These are phyloP conservation scores for Verticillium nonalfalfae DNA, from an alignment of 2,329 filamentous ascomycete species.

Conservation along the genomic window DNA sequence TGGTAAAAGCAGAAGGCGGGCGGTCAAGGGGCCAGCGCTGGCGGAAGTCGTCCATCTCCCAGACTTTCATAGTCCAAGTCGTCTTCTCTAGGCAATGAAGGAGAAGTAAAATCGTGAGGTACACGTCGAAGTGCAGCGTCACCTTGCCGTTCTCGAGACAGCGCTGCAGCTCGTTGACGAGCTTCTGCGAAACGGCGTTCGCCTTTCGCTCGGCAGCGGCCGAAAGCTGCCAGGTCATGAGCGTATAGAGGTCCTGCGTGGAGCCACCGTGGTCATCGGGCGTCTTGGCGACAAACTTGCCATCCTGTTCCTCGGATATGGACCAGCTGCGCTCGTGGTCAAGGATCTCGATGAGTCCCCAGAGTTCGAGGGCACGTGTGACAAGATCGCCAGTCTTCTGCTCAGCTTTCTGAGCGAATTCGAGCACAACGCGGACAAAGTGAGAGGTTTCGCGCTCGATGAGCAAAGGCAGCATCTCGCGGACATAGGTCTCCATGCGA, in stretches of 20 bases:
- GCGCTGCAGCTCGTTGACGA: slow-evolving; percentile 56
- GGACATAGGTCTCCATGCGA: slow-evolving; percentile 56
- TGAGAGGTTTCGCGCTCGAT: slow-evolving; percentile 53
- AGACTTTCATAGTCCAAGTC: slow-evolving; percentile 63
- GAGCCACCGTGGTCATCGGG: slow-evolving; percentile 44
- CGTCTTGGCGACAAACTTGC: slow-evolving; percentile 31
- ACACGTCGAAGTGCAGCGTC: slow-evolving; percentile 54
- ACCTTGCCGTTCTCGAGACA: slow-evolving; percentile 55
- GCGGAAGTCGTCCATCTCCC: slow-evolving; percentile 56
- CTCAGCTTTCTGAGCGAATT: slow-evolving; percentile 39
- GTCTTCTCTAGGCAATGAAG: slow-evolving; percentile 63
- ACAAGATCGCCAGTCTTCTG: slow-evolving; percentile 48
- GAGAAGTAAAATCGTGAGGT: slow-evolving; percentile 55
- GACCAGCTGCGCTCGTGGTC: slow-evolving; percentile 58
- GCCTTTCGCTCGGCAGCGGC: slow-evolving; percentile 60
- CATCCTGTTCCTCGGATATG: slow-evolving; percentile 41
- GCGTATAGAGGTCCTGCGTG: slow-evolving; percentile 51
- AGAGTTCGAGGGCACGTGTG: slow-evolving; percentile 54
- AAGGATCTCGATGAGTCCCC: slow-evolving; percentile 59
- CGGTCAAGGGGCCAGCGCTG: slow-evolving; percentile 55
- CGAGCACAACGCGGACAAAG: slow-evolving; percentile 53
- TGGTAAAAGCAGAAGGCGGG: slow-evolving; percentile 48
- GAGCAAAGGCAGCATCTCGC: slow-evolving; percentile 49
- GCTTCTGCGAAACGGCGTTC: slow-evolving; percentile 48
- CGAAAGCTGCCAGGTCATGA: slow-evolving; percentile 58